phyloP scores from a whole-genome alignment of 2,329 filamentous ascomycete species.

The Fusarium citri region DNA sequence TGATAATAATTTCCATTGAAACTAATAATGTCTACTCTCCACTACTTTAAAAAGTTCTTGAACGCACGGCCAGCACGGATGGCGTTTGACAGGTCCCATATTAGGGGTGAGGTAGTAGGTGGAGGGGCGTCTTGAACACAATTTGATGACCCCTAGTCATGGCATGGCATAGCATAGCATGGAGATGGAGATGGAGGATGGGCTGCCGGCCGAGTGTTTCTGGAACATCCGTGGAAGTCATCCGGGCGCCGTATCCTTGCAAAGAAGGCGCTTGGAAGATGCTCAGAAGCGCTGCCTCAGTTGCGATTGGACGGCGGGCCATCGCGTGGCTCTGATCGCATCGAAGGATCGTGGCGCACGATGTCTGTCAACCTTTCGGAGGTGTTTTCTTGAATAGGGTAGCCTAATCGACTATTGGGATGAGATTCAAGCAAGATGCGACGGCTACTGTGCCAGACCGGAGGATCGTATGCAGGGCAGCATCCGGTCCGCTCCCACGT shows the following conservation, averaged over 20 bases:
- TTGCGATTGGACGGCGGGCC: constrained; percentile 24
- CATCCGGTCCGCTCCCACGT: constrained; percentile 25
- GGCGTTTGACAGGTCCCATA: constrained; percentile 27
- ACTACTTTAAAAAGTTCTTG: constrained; percentile 13
- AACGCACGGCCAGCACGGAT: not conserved
- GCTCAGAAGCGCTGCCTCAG: constrained; percentile 27
- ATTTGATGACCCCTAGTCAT: constrained; percentile 12
- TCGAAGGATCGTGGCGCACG: constrained; percentile 39
- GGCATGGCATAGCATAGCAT: not conserved
- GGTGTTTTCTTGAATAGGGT: constrained; percentile 44
- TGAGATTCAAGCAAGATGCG: constrained; percentile 11
- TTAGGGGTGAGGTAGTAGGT: constrained; percentile 1
- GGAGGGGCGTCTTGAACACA: constrained; percentile 16
- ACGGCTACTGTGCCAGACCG: constrained; percentile 14
- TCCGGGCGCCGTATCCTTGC: constrained; percentile 36
- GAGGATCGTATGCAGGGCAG: constrained; percentile 31
- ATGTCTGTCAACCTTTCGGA: constrained; percentile 34
- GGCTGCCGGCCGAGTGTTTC: constrained; percentile 43
- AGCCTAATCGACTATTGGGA: constrained; percentile 29
- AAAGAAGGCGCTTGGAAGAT: constrained; percentile 42
- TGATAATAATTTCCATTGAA: constrained; percentile 9
- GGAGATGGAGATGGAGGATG: constrained; percentile 4
- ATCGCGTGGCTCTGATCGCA: constrained; percentile 24
- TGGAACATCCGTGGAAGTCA: constrained; percentile 39
- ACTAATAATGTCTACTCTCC: constrained; percentile 15